phyloP scores from a whole-genome alignment of 495 filamentous ascomycete species.

The Aspergillus kassunensis region DNA sequence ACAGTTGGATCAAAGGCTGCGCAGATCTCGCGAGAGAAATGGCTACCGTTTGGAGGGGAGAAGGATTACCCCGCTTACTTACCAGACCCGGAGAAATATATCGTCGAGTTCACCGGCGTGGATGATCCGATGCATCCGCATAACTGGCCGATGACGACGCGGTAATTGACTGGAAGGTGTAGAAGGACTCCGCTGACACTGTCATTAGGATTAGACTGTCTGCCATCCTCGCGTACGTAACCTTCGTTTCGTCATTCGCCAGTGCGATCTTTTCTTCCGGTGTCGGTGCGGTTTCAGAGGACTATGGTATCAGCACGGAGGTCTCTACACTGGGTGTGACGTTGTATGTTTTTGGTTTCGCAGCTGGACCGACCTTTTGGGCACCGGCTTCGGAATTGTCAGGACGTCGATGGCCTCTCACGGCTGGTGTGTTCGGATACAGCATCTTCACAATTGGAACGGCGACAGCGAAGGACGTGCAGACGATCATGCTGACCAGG shows the following conservation, averaged over 20 bases:
- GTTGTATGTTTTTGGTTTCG: constrained; percentile 53
- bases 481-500: constrained; percentile 48
- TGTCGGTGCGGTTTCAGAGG: constrained; percentile 27
- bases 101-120: constrained; percentile 50
- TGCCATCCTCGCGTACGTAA: constrained; percentile 42
- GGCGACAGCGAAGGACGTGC: constrained; percentile 55
- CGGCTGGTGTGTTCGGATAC: constrained; percentile 48
- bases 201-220: constrained; percentile 19
- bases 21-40: constrained; percentile 18
- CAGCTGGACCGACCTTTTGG: constrained; percentile 51
- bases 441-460: constrained; percentile 52
- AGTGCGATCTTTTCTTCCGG: constrained; percentile 53
- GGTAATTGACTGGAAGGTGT: neutral
- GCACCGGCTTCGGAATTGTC: constrained; percentile 73
- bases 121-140: constrained; percentile 37
- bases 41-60: constrained; percentile 24
- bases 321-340: constrained; percentile 52
- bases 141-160: neutral
- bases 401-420: constrained; percentile 54
- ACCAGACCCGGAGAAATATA: constrained; percentile 37
- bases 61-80: constrained; percentile 41
- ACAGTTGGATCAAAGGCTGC: constrained; percentile 23
- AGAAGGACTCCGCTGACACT: no score
- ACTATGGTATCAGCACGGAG: constrained; percentile 47
- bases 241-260: constrained; percentile 49